Conservation (phyloP, 768 basidiomycete species). For the Kwoniella bestiolae region DNA sequence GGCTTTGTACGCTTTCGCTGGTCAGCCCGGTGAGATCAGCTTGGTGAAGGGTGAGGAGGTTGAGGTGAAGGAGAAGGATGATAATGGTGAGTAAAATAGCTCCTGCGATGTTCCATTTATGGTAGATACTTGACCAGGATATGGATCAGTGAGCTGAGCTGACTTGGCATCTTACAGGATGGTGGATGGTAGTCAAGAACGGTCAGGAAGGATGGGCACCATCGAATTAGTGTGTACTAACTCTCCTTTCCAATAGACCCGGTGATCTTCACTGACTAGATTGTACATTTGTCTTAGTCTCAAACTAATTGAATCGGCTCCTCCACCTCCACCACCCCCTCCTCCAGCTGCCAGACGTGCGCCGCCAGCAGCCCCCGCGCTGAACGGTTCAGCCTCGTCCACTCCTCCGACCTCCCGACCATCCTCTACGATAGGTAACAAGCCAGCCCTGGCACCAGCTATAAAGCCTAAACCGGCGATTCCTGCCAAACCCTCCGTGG, state of each 20-base stretch:
- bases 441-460: slow-evolving; percentile 47
- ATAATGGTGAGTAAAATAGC: slow-evolving; percentile 65
- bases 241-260: neutral
- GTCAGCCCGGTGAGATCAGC: slow-evolving; percentile 88
- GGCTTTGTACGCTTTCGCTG: slow-evolving; percentile 85
- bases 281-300: slow-evolving; percentile 57
- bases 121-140: too few relatives aligned
- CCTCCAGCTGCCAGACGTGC: slow-evolving; percentile 62
- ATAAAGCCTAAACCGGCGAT: slow-evolving; percentile 56
- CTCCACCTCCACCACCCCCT: slow-evolving; percentile 73
- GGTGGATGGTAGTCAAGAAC: slow-evolving; percentile 93
- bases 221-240: slow-evolving; percentile 60
- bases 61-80: slow-evolving; percentile 86
- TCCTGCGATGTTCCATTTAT: neutral
- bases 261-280: neutral
- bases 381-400: slow-evolving; percentile 29
- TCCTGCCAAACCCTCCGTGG: slow-evolving; percentile 50
- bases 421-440: slow-evolving; percentile 42
- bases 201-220: slow-evolving; percentile 92
- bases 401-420: slow-evolving; percentile 57
- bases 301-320: slow-evolving; percentile 72
- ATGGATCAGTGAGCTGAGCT: too few relatives aligned
- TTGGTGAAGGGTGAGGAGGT: slow-evolving; percentile 89
- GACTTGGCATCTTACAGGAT: slow-evolving; percentile 61
- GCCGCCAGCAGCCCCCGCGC: slow-evolving; percentile 59